Evolutionary conservation across 192 early-diverging fungal species (phyloP), one percentile per base, ranked within the genome.

Genomic region (Umbelopsis ramanniana): DNA sequence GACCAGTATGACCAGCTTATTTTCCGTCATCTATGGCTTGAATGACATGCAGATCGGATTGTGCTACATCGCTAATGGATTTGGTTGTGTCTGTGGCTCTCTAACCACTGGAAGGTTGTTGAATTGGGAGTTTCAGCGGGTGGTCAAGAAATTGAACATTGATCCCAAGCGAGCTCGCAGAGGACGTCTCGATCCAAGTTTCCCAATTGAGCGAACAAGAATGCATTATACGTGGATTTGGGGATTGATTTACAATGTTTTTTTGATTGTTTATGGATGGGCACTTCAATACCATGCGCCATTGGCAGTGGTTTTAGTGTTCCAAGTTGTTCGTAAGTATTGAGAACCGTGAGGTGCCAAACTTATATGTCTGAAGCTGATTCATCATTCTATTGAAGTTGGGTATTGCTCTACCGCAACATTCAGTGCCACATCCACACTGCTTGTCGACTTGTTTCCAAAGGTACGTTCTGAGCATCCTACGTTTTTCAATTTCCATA

Each of bases 61-160:
- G 8, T 82, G 80, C 35, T 86, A 82, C 57, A 71, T 84, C 46
- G 69, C 75, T 11, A 70, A 72, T n/a, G 86, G 86, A 2, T 35
- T 81, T 15, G 86, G 84, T 6, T 79, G 75, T 17, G 69, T 82
- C 3, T 11, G 77, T 17, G 84, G 86, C 11, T 82, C 82, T 6
- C 35, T 83, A 12, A 24, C 79, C 9, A 78, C 72, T 14, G 85
- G 85, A 4, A 67, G 45, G 12, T 53, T 72, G 22, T 37, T 77
- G 67, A 57, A 77, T 22, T 52, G 68, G 45, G 48, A 72, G 22
- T 77, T 67, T 69, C 57, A 70, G 55, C 55, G 43, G 17, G 52
- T 70, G 2, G 73, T 60, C 0, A 71, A 60, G 15, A 54, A 54
- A 24, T n/a, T 67, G 1, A 63, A 29, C 11, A 37, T 63, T n/a